phyloP scores from a whole-genome alignment of 2,329 filamentous ascomycete species.

The Helotiales sp. region DNA sequence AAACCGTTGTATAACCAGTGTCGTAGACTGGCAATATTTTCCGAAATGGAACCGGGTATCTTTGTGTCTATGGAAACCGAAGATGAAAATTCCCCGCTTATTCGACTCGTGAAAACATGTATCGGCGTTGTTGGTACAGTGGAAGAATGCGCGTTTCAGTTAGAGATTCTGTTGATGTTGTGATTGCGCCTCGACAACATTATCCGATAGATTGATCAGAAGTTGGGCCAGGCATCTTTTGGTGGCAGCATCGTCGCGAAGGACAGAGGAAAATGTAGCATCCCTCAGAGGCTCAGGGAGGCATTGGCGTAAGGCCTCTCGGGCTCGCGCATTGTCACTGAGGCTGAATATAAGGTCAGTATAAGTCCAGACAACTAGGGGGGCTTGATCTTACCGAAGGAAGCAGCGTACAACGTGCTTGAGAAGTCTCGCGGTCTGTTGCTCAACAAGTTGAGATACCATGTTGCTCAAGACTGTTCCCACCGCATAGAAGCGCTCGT shows the following conservation, averaged over 20 bases:
- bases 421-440: conserved; percentile 90
- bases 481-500: conserved; percentile 97
- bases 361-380: not conserved
- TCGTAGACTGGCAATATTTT: conserved; percentile 25
- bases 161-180: conserved; percentile 26
- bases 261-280: conserved; percentile 93
- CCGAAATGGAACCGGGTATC: conserved; percentile 36
- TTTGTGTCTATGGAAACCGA: conserved; percentile 36
- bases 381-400: conserved; percentile 65
- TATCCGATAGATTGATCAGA: conserved; percentile 93
- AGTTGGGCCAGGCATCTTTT: conserved; percentile 98
- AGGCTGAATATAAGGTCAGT: conserved; percentile 54
- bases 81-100: conserved; percentile 28
- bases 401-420: conserved; percentile 99
- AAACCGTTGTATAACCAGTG: conserved; percentile 29
- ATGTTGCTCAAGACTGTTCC: conserved; percentile 98
- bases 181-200: conserved; percentile 54
- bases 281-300: conserved; percentile 98
- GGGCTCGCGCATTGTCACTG: conserved; percentile 92
- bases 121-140: conserved; percentile 34
- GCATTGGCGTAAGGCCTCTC: conserved; percentile 92
- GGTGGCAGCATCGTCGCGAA: conserved; percentile 94
- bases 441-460: conserved; percentile 96
- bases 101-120: conserved; percentile 23
- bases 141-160: conserved; percentile 9